phyloP scores from a whole-genome alignment of 331 rosid species.

The Erythrophleum ivorense region DNA sequence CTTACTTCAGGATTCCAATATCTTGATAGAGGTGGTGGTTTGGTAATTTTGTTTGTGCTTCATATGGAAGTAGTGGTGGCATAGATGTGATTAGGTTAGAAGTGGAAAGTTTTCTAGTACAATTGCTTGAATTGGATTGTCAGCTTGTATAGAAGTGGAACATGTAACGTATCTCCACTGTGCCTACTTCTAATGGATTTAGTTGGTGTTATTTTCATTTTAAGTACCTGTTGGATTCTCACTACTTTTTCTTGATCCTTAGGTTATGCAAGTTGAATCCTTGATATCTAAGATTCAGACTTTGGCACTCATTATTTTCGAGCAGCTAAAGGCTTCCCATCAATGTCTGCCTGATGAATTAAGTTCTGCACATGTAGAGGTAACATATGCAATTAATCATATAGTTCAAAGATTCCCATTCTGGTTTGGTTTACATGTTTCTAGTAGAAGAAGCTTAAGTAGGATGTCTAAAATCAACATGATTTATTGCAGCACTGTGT shows the following conservation, averaged over 20 bases:
- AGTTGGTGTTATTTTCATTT: not conserved
- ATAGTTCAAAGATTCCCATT: not conserved
- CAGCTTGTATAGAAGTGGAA: not conserved
- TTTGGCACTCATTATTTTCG: slow-evolving; percentile 51
- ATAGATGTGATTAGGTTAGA: not conserved
- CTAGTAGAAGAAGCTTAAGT: not conserved
- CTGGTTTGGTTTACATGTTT: not conserved
- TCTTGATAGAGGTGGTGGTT: not conserved
- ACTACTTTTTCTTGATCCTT: slow-evolving; percentile 44
- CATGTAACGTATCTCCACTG: not conserved
- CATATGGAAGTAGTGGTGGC: not conserved
- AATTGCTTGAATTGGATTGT: slow-evolving; percentile 21
- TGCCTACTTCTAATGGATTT: slow-evolving; percentile 6
- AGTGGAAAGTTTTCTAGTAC: slow-evolving; percentile 8
- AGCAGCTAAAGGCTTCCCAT: slow-evolving; percentile 53
- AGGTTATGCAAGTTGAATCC: slow-evolving; percentile 61
- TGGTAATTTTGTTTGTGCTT: not conserved
- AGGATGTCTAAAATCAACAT: not conserved
- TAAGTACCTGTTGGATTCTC: slow-evolving; percentile 12
- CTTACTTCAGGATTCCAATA: too few species aligned
- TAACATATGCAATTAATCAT: not conserved
- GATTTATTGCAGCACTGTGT: not conserved
- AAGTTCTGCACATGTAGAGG: not conserved
- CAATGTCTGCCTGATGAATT: slow-evolving; percentile 54
- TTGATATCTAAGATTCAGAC: slow-evolving; percentile 46